Evolutionary conservation across 176 grass and related monocot species (phyloP), one percentile per base, ranked within the genome.

Genomic region (Eremochloa ophiuroides): DNA sequence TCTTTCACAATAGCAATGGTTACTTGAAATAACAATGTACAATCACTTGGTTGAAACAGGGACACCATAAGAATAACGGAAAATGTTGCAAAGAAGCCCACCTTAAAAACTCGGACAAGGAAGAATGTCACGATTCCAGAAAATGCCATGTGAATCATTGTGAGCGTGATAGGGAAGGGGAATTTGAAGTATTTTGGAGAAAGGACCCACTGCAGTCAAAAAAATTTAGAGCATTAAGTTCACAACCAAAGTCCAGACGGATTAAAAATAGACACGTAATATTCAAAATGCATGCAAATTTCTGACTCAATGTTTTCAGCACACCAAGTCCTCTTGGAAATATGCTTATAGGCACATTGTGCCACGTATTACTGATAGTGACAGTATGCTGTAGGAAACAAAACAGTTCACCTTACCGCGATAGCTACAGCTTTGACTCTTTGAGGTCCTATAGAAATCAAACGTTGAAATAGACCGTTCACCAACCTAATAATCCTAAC

Each of bases 121-220:
- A 92, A 85, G 85, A 99, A 91, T 34, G 96, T 82, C 47, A 99
- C 87, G 11, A 83, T 70, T 69, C 93, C 96, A 63, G 96, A 99
- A 88, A 99, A 95, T 66, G 90, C 89, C 96, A 99, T 99, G 78
- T 99, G 96, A 87, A 99, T 95, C 96, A 99, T 99, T 53, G 96
- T 99, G 60, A 99, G 93, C 43, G 96, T 99, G 27, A 99, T 99
- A 42, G 96, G 96, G 71, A 93, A 99, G 1, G 96, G 96, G 60
- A 99, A 99, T 64, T 95, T 99, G 87, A 99, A 99, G 90, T 99
- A 90, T 41, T 99, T 99, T 56, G 93, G 93, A 87, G 96, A 99
- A 67, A 99, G 82, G 10, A 99, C 88, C 96, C 96, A 99, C 96
- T 99, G 93, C 73, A 88, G 73, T 55, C 70, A 76, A 26, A 83